Evolutionary conservation across 345 rosid species (phyloP), one percentile per base, ranked within the genome.

Genomic region (Cardamine resedifolia): DNA sequence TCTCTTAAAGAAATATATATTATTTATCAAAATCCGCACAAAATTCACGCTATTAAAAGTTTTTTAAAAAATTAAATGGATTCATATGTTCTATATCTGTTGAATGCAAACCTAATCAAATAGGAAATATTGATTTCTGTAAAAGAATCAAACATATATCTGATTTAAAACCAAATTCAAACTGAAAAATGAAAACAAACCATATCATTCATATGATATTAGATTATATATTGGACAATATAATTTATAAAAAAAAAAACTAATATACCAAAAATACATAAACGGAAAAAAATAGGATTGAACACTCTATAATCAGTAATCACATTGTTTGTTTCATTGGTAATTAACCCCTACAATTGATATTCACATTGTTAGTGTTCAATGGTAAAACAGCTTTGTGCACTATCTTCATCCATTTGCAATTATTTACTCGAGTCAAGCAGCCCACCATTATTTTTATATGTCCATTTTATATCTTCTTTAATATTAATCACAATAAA

Each of bases 361-460:
- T 64, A 51, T 21, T 72, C 11, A 51, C 51, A 62, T 19, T 21
- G 36, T 20, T 52, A 23, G 34, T 20, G 20, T 15, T 23, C 15
- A 55, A 31, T 64, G 18, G 30, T 34, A 33, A 59, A 58, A 31
- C 30, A 66, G 44, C 6, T 49, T n/a, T 28, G 30, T 18, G 67
- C 71, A 73, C 78, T 58, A 49, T 50, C 23, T 68, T 58, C 55
- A 48, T 6, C 34, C 62, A 65, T 57, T 47, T 33, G 50, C 49
- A 49, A 58, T 74, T 66, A n/a, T 27, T 57, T 56, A 74, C 33
- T 20, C 15, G 19, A 47, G 3, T 74, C 43, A 15, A 69, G 72
- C 66, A 58, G 43, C 60, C 58, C 66, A 38, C 66, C 66, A 38
- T 36, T 34, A 14, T 7, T 53, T 71, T 21, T 63, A 24, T 21